Evolutionary conservation across 164 flowering plant genomes (phyloP), one percentile per base, ranked within the genome.

Genomic region (Saururus chinensis): DNA sequence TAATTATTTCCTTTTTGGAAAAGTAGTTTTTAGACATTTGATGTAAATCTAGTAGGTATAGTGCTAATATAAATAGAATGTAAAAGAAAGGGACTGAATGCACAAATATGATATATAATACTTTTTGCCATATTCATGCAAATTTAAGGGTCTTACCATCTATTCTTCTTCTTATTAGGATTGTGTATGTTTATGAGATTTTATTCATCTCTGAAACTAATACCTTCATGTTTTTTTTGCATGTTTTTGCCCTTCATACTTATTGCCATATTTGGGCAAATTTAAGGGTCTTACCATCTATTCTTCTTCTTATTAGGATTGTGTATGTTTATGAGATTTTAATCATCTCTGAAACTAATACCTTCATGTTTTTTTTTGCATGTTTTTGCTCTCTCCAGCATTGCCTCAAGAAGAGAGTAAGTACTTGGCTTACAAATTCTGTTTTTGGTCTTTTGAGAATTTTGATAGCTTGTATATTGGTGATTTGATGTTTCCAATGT

Each of bases 361-460:
- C 40, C 26, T 61, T n/a, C 55, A 53, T 69, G 57, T 35, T 62
- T 61, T 64, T 62, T 59, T 25, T 19, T 80, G 80, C 84, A 75
- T 81, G 86, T 60, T 48, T 61, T 0, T 55, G 19, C 63, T 61
- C 64, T 62, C 64, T 74, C 69, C 90, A 89, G 98, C 81, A 70
- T 84, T 92, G 70, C 92, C 97, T 25, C 85, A 79, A 69, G 98
- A 92, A 71, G 77, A 63, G 84, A 89, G 98, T 92, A 86, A 84
- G 98, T 79, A 45, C 54, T 58, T 60, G 63, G 21, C 37, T 30
- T 30, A 30, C 37, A 30, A 30, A 17, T 51, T 11, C 54, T 10
- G 4, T 30, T 58, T 37, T 58, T 14, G 0, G n/a, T 11, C 25
- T 24, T 37, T 19, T 19, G 20, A 17, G 20, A 7, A 3, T 37